phyloP scores from a whole-genome alignment of 805 yeast genomes.

The Hanseniaspora valbyensis region DNA sequence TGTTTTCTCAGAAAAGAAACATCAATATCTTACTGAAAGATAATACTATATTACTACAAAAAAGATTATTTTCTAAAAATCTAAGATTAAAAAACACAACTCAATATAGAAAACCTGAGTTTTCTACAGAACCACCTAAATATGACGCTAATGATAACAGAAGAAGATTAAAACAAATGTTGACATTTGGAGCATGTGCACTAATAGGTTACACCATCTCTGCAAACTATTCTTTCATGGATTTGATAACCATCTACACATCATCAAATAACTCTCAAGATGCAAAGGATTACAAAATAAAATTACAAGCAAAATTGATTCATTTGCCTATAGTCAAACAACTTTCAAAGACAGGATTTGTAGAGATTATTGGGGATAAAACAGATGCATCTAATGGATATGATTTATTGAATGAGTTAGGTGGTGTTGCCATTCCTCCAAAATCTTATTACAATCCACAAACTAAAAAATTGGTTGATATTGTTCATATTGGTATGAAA shows the following conservation, averaged over 20 bases:
- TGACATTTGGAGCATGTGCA: slow-evolving; percentile 27
- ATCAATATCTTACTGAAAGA: not conserved
- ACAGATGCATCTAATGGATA: slow-evolving; percentile 23
- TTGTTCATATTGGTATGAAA: slow-evolving; percentile 66
- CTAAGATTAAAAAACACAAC: not conserved
- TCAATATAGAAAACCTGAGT: not conserved
- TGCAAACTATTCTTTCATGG: slow-evolving; percentile 29
- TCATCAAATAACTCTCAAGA: not conserved
- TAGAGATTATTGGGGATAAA: slow-evolving; percentile 33
- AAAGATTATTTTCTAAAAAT: not conserved
- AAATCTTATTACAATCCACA: slow-evolving; percentile 48
- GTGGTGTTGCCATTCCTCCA: slow-evolving; percentile 70
- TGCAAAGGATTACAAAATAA: slow-evolving; percentile 21
- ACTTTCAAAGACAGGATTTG: slow-evolving; percentile 9
- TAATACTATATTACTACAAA: not conserved
- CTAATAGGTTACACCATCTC: slow-evolving; percentile 27
- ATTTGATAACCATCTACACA: slow-evolving; percentile 28
- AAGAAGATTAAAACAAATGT: slow-evolving; percentile 9
- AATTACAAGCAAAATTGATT: slow-evolving; percentile 39
- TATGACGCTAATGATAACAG: slow-evolving; percentile 10
- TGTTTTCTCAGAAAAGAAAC: not conserved
- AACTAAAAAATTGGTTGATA: slow-evolving; percentile 49
- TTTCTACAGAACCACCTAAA: not conserved
- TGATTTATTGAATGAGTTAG: slow-evolving; percentile 49
- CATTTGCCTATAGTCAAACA: slow-evolving; percentile 40